These are phyloP conservation scores for Talaromyces sp. DNA, from an alignment of 2,329 filamentous ascomycete genomes.

Conservation along the genomic window DNA sequence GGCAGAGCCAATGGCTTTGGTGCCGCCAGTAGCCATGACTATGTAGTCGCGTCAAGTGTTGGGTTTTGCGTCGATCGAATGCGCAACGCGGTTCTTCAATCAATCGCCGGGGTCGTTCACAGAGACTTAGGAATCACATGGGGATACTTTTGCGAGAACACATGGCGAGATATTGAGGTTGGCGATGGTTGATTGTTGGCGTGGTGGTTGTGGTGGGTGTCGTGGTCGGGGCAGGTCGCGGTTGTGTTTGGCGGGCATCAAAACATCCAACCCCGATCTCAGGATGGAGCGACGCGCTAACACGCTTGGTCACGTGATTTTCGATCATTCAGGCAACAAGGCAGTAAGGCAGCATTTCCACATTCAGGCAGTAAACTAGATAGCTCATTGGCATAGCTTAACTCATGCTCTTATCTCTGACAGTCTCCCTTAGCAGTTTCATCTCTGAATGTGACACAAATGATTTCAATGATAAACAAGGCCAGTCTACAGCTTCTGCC, in stretches of 20 bases:
- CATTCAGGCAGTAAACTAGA: not conserved
- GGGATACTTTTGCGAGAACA: not conserved
- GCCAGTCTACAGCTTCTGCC: not conserved
- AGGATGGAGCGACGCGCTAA: constrained; percentile 17
- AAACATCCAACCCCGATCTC: constrained; percentile 13
- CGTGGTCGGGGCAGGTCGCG: not conserved
- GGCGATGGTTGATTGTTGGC: not conserved
- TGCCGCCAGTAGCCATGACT: constrained; percentile 35
- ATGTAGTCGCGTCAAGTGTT: constrained; percentile 6
- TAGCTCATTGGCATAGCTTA: not conserved
- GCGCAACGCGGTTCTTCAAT: not conserved
- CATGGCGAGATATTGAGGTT: not conserved
- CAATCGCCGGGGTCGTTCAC: not conserved
- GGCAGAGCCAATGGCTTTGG: constrained; percentile 67
- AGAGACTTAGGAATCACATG: not conserved
- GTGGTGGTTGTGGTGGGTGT: not conserved
- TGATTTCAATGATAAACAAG: not conserved
- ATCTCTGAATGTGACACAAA: not conserved
- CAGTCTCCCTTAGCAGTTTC: not conserved
- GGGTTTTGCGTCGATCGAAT: not conserved
- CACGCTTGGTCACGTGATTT: constrained; percentile 22
- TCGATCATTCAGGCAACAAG: not conserved
- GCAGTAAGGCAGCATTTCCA: not conserved
- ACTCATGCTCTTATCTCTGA: not conserved
- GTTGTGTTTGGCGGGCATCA: constrained; percentile 15